Evolutionary conservation across 1,139 yeast species (phyloP), one percentile per base, ranked within the genome.

Genomic region (Yamadazyma sp.): DNA sequence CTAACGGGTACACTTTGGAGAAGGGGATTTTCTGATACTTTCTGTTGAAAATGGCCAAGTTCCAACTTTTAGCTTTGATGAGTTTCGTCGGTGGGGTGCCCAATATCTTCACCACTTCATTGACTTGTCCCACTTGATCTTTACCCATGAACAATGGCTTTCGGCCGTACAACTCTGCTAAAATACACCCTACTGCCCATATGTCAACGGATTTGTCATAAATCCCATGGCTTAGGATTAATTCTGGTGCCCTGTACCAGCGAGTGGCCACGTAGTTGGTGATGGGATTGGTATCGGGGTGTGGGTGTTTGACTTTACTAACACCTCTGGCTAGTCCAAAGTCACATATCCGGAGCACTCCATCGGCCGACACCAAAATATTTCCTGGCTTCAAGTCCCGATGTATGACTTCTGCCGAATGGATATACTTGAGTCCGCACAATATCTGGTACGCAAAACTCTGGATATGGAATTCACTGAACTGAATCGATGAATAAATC

Each of bases 181-280:
- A 59, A n/a, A 85, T 83, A 52, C 94, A 85, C 1, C 94, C 94
- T 22, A 81, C 73, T 1, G 92, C 85, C 95, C 95, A 85, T 60
- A 85, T 63, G 57, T 85, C 95, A 34, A 85, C 81, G 2, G 83
- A 64, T 45, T 78, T 78, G 16, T 74, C 64, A 52, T 81, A 67
- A 39, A 62, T 65, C 42, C 74, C 71, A 36, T 76, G 73, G 16
- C 86, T 78, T 41, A 89, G 66, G 44, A 89, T 79, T 40, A 90
- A 69, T 55, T 90, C 97, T 0, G 97, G 97, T 0, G 97, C 97
- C 38, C 97, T 67, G 56, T 90, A 90, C 96, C 96, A 90, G 44
- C 97, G 67, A 0, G 97, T 90, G 3, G 97, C 97, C 13, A 90
- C 97, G 53, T 89, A 89, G 49, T 82, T 82, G 3, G 97, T 89